Base-by-base conservation (phyloP, 148 eudicot species). In the Vaccinium corymbosum region DNA sequence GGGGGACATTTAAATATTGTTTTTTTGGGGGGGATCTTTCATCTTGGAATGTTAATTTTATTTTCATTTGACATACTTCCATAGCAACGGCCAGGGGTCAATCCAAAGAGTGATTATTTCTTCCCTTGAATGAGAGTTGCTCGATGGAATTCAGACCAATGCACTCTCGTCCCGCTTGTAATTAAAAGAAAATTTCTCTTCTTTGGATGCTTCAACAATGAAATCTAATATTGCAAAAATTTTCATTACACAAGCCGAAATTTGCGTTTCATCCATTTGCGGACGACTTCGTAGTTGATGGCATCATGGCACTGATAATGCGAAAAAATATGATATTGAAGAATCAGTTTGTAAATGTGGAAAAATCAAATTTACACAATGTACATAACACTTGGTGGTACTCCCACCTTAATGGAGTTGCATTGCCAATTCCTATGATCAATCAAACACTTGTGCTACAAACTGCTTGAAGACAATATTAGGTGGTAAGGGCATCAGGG, bases 401-500 rank as follows among this genome's bases (percentile, higher is more conserved):
- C 35, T 76, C 79, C 52, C 25, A 66, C 35, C 4, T 66, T 25
- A 25, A 66, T 66, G 15, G 14, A 66, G 35, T 32, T 25, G 35
- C 16, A 22, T 48, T 50, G 35, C 49, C 79, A 50, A 56, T 49
- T 76, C 79, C 53, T 49, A 49, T 76, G 14, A 20, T 20, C 35
- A 49, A 49, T 13, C 22, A 76, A 76, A 76, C 17, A 66, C 15
- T 25, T 22, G 15, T 66, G 72, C 16, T 62, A 20, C 27, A 62
- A 62, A 62, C 27, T 7, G 13, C 68, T 20, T 66, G 38, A 22
- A 66, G 72, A 27, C 4, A 11, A 10, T 9, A 0, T 22, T 87
- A 87, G 12, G 89, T 87, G 1, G 86, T 85, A 3, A 85, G 83
- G 61, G 86, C 90, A 86, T 84, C 86, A 38, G 90, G 90, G 76